These are phyloP conservation scores for Bertia moriformis DNA, from an alignment of 2,329 filamentous ascomycete genomes.

Conservation along the genomic window DNA sequence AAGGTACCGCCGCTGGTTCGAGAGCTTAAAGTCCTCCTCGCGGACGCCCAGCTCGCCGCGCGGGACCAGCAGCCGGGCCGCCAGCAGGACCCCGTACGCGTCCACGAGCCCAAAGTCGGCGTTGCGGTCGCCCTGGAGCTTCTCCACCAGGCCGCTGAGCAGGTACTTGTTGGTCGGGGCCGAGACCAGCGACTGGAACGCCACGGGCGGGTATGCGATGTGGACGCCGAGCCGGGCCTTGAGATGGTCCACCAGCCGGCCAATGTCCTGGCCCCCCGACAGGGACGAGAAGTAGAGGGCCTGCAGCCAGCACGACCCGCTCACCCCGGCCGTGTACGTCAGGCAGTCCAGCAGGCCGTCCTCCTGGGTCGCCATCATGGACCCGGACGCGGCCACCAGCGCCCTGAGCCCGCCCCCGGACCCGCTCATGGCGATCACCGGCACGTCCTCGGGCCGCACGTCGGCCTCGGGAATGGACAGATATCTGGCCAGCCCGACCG, in stretches of 20 bases:
- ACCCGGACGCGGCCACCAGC: constrained; percentile 78
- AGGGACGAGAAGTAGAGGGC: constrained; percentile 74
- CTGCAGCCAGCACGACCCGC: constrained; percentile 91
- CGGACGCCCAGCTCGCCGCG: constrained; percentile 68
- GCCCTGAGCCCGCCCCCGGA: constrained; percentile 85
- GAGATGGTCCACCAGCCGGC: constrained; percentile 64
- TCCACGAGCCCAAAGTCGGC: constrained; percentile 85
- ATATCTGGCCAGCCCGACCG: constrained; percentile 66
- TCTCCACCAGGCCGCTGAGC: constrained; percentile 77
- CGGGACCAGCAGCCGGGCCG: constrained; percentile 71
- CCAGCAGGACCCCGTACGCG: constrained; percentile 75
- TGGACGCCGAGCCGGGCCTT: constrained; percentile 75
- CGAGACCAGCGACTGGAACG: constrained; percentile 66
- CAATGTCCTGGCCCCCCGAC: constrained; percentile 49
- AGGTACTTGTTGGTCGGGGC: constrained; percentile 89
- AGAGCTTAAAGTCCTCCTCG: constrained; percentile 74
- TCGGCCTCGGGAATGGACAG: constrained; percentile 63
- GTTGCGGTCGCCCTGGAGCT: constrained; percentile 66
- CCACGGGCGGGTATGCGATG: constrained; percentile 80
- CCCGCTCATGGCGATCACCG: constrained; percentile 82
- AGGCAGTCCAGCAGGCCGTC: constrained; percentile 84
- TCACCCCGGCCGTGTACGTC: constrained; percentile 90
- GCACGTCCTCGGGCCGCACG: constrained; percentile 85
- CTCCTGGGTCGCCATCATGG: constrained; percentile 69
- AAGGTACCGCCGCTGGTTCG: constrained; percentile 66